Base-by-base conservation (phyloP, 1,284 basidiomycete species). In the Papiliotrema fonsecae region DNA sequence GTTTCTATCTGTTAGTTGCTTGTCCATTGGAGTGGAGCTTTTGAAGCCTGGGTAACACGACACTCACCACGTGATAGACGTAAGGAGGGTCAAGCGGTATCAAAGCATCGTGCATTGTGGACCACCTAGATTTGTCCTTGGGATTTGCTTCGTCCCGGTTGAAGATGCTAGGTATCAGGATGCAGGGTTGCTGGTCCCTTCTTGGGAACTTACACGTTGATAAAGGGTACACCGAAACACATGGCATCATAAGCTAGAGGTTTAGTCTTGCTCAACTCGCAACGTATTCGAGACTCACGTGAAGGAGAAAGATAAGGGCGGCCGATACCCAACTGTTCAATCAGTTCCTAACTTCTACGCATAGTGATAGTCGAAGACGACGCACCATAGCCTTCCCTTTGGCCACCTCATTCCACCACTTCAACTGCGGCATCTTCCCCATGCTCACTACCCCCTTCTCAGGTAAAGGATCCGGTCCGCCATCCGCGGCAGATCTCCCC, bases 211-310 rank as follows among this genome's bases (percentile, higher is more conserved):
- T 18, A 48, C 40, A 69, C 68, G 53, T 76, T 76, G 55, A 77
- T 70, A 56, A 76, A 77, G 9, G 75, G 75, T 13, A 76, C 68
- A 6, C 75, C 75, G 24, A 76, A 49, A 49, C 75, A 77, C 9
- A 77, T 57, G 1, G 70, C 75, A 42, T 75, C 74, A 55, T 73
- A 76, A 0, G 75, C 73, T 49, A 22, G 60, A 61, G 4, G 4
- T 24, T n/a, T 30, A 11, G 42, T 40, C 39, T 22, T 35, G 18
- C 21, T 27, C 19, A 16, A 1, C 19, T 18, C 14, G 16, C 19
- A 6, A 24, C 4, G 22, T 19, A 19, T 16, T 2, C 7, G 14
- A 22, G 9, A 59, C 61, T 50, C 43, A 59, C 61, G 58, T 14
- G 61, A 63, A 28, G 72, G 74, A 4, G 70, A 72, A 1, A 66